Base-by-base conservation (phyloP, 768 basidiomycete species). In the Erythrobasidium yunnanense region DNA sequence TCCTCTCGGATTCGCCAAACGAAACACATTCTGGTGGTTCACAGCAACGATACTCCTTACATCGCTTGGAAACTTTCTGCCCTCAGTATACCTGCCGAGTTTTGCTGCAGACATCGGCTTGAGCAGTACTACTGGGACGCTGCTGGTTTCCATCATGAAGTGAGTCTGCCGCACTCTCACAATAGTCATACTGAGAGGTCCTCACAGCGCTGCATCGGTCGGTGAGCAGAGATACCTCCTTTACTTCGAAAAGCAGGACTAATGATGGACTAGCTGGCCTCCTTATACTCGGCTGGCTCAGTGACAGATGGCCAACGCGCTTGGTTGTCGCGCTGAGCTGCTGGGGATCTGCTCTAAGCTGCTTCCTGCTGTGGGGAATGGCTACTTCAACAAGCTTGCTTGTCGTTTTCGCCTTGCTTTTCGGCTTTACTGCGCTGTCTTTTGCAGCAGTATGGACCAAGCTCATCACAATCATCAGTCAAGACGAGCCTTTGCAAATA, bases 391-490 rank as follows among this genome's bases (percentile, higher is more conserved):
- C 38, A n/a, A 13, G 32, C 2, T 25, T 63, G 18, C 30, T 63
- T 17, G 32, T n/a, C 60, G 17, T 63, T 4, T 63, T 63, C 49
- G 45, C 60, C 18, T 23, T 63, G 11, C 18, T 22, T 6, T 63
- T 29, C 32, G 60, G 60, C 47, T 50, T 63, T 49, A 50, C 52
- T 32, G 60, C 32, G 4, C 60, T 63, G n/a, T 46, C 47, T 7
- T 63, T 63, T 49, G 42, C 60, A 2, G 49, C 45, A n/a, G 30
- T 63, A 27, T 63, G 60, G 60, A 63, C 60, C 13, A 25, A 49
- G 13, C 13, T 63, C 6, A 63, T 63, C 15, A 25, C 45, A 7
- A 38, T 63, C 5, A 34, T 50, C 7, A 35, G 30, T 4, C 49
- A 63, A 32, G 29, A 33, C 2, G 60, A 63, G 30, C 60, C 60